phyloP scores from a whole-genome alignment of 108 stramenopile species.

The Epithemia pelagica region DNA sequence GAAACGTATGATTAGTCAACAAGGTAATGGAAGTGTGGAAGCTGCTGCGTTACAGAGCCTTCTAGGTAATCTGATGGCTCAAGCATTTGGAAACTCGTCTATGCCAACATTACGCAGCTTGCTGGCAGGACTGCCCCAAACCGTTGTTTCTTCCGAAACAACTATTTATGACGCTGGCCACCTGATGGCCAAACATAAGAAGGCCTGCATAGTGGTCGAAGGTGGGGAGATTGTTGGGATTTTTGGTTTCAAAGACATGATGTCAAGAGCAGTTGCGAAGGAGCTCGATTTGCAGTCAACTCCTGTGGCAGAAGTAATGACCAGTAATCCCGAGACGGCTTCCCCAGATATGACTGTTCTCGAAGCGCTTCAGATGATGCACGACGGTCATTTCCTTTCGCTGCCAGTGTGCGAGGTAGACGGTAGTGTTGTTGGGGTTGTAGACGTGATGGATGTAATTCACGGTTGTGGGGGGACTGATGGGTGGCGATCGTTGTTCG shows the following conservation, averaged over 20 bases:
- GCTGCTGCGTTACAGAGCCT: conserved; percentile 49
- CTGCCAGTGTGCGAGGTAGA: conserved; percentile 80
- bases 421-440: conserved; percentile 83
- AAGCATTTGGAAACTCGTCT: conserved; percentile 58
- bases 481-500: conserved; percentile 79
- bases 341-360: conserved; percentile 80
- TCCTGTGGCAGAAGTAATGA: conserved; percentile 79
- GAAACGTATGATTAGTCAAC: conserved; percentile 39
- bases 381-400: conserved; percentile 88
- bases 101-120: conserved; percentile 66
- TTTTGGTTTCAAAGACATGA: conserved; percentile 93
- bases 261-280: conserved; percentile 86
- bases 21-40: conserved; percentile 52
- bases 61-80: conserved; percentile 53
- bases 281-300: conserved; percentile 65
- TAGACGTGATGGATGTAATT: conserved; percentile 94
- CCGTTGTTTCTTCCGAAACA: conserved; percentile 54
- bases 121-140: conserved; percentile 58
- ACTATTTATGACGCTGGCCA: conserved; percentile 62
- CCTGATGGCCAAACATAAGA: conserved; percentile 75
- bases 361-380: conserved; percentile 91
- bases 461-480: conserved; percentile 72
- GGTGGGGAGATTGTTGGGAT: conserved; percentile 78
- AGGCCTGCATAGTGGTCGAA: conserved; percentile 83
- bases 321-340: conserved; percentile 84